Conservation (phyloP, 805 yeast genomes). For the Zygoascus bituminiphila region DNA sequence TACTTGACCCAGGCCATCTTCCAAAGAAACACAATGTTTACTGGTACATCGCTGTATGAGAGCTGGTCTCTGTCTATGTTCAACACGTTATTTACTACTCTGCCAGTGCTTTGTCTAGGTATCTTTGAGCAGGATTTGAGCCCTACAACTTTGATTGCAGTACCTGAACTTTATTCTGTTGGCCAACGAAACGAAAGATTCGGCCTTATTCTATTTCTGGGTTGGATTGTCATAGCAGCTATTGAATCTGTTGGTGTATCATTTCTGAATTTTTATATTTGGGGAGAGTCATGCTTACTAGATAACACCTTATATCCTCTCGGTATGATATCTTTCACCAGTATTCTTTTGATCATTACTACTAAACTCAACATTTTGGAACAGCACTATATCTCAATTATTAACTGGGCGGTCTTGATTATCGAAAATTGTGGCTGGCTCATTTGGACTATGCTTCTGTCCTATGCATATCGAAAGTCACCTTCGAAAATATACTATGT, state of each 20-base stretch:
- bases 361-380: conserved; percentile 75
- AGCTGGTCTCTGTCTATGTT: conserved; percentile 97
- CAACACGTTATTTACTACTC: conserved; percentile 88
- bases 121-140: conserved; percentile 86
- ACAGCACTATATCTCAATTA: conserved; percentile 59
- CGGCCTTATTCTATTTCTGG: conserved; percentile 56
- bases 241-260: conserved; percentile 62
- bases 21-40: conserved; percentile 78
- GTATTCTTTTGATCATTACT: conserved; percentile 64
- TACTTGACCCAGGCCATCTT: conserved; percentile 82
- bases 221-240: conserved; percentile 75
- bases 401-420: conserved; percentile 55
- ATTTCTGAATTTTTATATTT: conserved; percentile 55
- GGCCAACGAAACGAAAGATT: conserved; percentile 74
- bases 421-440: conserved; percentile 81
- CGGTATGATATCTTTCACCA: conserved; percentile 69
- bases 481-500: conserved; percentile 62
- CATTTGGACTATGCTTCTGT: conserved; percentile 71
- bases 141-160: conserved; percentile 81
- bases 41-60: conserved; percentile 90
- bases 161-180: conserved; percentile 77
- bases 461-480: conserved; percentile 51
- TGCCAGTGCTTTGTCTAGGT: conserved; percentile 89
- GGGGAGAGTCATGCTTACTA: conserved; percentile 56
- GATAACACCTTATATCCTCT: conserved; percentile 79